Percentiles rank a stretch among this genome's conserved stretches.
Conservation (phyloP, 129 eudicot species). For the Arctium lappa region DNA sequence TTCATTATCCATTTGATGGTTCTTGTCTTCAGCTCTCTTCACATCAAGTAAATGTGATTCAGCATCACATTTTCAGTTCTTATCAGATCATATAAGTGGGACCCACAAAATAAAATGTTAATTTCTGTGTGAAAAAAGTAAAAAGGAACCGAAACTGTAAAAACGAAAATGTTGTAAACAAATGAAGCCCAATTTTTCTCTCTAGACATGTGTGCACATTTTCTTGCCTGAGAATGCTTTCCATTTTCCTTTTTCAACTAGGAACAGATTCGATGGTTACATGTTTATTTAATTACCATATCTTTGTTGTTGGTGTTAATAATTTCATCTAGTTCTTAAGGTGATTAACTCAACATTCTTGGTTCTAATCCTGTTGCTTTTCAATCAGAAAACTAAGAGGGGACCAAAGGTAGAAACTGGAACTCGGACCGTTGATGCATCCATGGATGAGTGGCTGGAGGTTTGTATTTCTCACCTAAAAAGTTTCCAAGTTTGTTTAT, state of each 20-base stretch:
- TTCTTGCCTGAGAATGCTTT: not conserved
- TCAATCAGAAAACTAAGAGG: slow-evolving; percentile 81
- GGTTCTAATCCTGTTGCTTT: slow-evolving; percentile 13
- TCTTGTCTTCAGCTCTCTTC: not conserved
- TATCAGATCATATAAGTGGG: not conserved
- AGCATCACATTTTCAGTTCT: not conserved
- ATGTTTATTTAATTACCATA: not conserved
- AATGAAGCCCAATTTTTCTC: not conserved
- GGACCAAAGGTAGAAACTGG: slow-evolving; percentile 96
- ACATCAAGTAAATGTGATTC: not conserved
- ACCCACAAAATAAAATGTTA: not conserved
- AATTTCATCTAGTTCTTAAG: not conserved
- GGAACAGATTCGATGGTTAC: not conserved
- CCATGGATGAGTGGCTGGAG: slow-evolving; percentile 97
- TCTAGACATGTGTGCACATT: not conserved
- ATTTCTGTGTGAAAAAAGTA: not conserved
- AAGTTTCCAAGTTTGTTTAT: slow-evolving; percentile 19
- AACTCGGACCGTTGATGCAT: slow-evolving; percentile 73
- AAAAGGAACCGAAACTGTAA: not conserved
- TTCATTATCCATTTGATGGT: not conserved
- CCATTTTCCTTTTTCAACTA: not conserved
- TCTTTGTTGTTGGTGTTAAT: not conserved
- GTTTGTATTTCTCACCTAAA: slow-evolving; percentile 28
- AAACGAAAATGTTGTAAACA: not conserved
- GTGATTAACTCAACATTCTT: not conserved